phyloP scores from a whole-genome alignment of 78 protist species.

The Cavenderia fasciculata region DNA sequence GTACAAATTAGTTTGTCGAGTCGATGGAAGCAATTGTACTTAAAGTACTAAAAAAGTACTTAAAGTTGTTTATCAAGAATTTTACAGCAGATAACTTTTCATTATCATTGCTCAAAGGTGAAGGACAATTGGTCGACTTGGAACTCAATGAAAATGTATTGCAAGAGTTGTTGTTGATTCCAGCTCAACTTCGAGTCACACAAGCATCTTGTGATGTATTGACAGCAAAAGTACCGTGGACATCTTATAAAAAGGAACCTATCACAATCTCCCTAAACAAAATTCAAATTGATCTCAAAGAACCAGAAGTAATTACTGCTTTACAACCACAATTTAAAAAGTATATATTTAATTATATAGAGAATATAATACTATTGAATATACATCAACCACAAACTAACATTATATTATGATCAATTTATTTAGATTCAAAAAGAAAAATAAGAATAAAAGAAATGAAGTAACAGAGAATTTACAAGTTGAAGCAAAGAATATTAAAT shows the following conservation, averaged over 20 bases:
- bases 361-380: not conserved
- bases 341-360: slow-evolving; percentile 3
- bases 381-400: not conserved
- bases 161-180: slow-evolving; percentile 59
- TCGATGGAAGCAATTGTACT: slow-evolving; percentile 74
- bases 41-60: slow-evolving; percentile 71
- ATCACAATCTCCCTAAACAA: slow-evolving; percentile 35
- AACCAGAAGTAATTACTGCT: slow-evolving; percentile 53
- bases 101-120: slow-evolving; percentile 64
- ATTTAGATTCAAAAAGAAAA: slow-evolving; percentile 48
- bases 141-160: slow-evolving; percentile 57
- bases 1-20: no score
- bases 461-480: slow-evolving; percentile 68
- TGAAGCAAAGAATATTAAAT: slow-evolving; percentile 48
- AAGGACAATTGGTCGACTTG: slow-evolving; percentile 65
- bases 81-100: slow-evolving; percentile 72
- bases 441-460: slow-evolving; percentile 70
- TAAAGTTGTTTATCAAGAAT: slow-evolving; percentile 56
- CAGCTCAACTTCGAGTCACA: slow-evolving; percentile 54
- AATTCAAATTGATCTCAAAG: slow-evolving; percentile 33
- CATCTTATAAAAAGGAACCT: slow-evolving; percentile 45
- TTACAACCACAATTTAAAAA: slow-evolving; percentile 65
- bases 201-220: slow-evolving; percentile 53
- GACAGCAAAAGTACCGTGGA: slow-evolving; percentile 60
- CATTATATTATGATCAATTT: not conserved